These are phyloP conservation scores for Polytrichum commune DNA, from an alignment of 225 moss, liverwort and hornwort species.

Conservation along the genomic window DNA sequence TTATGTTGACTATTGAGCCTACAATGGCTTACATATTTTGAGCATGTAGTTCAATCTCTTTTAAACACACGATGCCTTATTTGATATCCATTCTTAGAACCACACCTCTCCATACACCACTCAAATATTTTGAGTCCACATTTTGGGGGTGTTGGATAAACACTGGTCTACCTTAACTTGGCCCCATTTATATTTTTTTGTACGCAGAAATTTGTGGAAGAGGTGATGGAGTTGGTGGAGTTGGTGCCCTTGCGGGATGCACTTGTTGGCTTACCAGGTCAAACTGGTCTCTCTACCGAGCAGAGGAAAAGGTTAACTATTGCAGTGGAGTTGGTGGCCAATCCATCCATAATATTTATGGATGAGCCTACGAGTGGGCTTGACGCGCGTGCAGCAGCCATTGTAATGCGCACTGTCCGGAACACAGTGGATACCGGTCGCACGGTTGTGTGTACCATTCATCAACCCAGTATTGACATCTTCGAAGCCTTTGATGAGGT, in stretches of 20 bases:
- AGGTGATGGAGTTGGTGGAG: conserved; percentile 61
- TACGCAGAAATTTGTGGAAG: conserved; percentile 50
- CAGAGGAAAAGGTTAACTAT: conserved; percentile 52
- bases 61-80: too few species aligned
- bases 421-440: conserved; percentile 58
- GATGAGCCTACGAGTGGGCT: conserved; percentile 58
- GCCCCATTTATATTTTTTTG: too few species aligned
- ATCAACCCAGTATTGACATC: conserved; percentile 64
- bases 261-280: conserved; percentile 43
- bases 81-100: too few species aligned
- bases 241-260: conserved; percentile 40
- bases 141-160: too few species aligned
- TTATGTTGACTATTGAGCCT: too few species aligned
- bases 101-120: too few species aligned
- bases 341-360: conserved; percentile 61
- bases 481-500: conserved; percentile 67
- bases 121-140: too few species aligned
- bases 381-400: conserved; percentile 54
- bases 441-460: conserved; percentile 58
- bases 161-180: too few species aligned
- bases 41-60: too few species aligned
- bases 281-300: conserved; percentile 54
- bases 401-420: conserved; percentile 58
- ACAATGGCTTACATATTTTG: too few species aligned
- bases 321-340: conserved; percentile 54